These are phyloP conservation scores for Tolypocladium inflatum DNA, from an alignment of 2,329 filamentous ascomycete species.

Conservation along the genomic window DNA sequence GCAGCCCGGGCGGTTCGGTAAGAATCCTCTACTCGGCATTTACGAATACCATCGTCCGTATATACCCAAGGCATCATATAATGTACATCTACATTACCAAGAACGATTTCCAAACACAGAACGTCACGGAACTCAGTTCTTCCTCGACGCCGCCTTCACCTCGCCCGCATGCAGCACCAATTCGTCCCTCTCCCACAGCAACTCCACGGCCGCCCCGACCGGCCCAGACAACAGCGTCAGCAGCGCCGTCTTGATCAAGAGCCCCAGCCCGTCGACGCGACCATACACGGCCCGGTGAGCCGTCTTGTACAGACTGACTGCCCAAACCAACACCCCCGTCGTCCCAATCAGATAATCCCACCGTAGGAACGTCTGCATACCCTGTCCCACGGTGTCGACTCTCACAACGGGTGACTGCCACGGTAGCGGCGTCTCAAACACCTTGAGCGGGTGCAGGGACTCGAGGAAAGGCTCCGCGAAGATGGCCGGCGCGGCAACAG, in stretches of 20 bases:
- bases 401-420: constrained; percentile 5
- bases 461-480: constrained; percentile 2
- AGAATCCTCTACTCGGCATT: too few species aligned
- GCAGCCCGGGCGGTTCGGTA: too few species aligned
- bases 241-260: background rate
- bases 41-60: too few species aligned
- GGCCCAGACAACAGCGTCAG: constrained; percentile 7
- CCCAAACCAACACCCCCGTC: constrained; percentile 8
- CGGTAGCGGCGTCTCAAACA: constrained; percentile 7
- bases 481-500: constrained; percentile 4
- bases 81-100: too few species aligned
- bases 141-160: background rate
- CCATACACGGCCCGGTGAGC: background rate
- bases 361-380: constrained; percentile 7
- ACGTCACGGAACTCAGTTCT: background rate
- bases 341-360: constrained; percentile 11
- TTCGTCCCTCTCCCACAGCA: constrained; percentile 12
- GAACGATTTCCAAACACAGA: too few species aligned
- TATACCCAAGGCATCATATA: too few species aligned
- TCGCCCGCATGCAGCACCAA: background rate
- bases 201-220: constrained; percentile 7
- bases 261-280: background rate
- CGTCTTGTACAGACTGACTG: constrained; percentile 4
- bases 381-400: constrained; percentile 7
- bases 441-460: constrained; percentile 6